Conservation (phyloP, 2,329 filamentous ascomycete species). For the Diaporthe sp. region DNA sequence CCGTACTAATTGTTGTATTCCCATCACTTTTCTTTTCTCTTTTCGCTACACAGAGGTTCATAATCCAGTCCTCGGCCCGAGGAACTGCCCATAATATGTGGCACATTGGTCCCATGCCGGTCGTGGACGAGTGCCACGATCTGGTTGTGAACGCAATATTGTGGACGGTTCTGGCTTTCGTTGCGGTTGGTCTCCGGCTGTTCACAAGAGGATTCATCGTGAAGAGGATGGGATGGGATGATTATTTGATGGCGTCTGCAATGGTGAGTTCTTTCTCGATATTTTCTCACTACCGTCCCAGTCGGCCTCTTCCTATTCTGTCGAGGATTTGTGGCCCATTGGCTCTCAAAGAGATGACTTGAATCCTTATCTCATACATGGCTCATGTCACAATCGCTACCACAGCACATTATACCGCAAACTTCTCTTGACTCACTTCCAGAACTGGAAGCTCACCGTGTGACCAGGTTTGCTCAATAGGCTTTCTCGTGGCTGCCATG, state of each 20-base stretch:
- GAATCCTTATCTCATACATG: neutral
- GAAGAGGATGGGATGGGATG: constrained; percentile 44
- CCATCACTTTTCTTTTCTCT: neutral
- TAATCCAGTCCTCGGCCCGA: neutral
- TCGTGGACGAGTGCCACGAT: constrained; percentile 40
- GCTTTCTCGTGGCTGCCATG: constrained; percentile 41
- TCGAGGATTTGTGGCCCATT: neutral
- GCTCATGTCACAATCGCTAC: neutral
- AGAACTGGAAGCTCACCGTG: neutral
- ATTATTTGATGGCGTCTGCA: constrained; percentile 42
- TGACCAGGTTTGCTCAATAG: constrained; percentile 42
- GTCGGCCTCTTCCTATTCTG: neutral
- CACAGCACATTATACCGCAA: neutral
- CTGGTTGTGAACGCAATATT: constrained; percentile 42
- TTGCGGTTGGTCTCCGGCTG: constrained; percentile 42
- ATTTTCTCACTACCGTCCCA: too few relatives aligned
- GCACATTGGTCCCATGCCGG: constrained; percentile 33
- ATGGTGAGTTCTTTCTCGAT: constrained; percentile 40
- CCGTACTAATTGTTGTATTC: neutral
- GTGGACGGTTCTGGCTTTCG: constrained; percentile 44
- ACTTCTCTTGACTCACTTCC: neutral
- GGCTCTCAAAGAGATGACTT: neutral
- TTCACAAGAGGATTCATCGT: constrained; percentile 43
- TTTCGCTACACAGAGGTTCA: neutral
- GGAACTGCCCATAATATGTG: constrained; percentile 27